Evolutionary conservation across 306 rosid species (phyloP).

Genomic region (Begonia masoniana): DNA sequence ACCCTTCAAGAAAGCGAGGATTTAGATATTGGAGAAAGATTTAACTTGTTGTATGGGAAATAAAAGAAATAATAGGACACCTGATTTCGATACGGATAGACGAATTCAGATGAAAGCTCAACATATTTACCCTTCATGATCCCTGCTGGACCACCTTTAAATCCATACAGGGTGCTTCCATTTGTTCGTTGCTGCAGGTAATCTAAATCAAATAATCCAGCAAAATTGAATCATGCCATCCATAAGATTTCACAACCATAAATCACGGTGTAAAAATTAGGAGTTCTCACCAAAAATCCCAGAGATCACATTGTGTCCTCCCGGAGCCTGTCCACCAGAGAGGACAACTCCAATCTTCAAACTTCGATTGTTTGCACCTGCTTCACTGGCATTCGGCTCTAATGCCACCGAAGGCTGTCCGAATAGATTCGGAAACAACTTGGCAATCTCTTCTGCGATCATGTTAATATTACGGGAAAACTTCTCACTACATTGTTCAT

Average conservation of each 20-base stretch:
- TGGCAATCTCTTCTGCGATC: conserved; percentile 73
- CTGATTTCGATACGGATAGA: too few species aligned
- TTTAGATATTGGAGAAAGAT: too few species aligned
- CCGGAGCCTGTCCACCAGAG: conserved; percentile 98
- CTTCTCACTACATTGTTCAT: too few species aligned
- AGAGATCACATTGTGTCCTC: conserved; percentile 92
- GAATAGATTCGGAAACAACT: conserved; percentile 70
- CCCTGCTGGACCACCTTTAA: conserved; percentile 99
- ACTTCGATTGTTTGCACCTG: too few species aligned
- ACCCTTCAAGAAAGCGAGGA: too few species aligned
- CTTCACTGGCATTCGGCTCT: conserved; percentile 34
- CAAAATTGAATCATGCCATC: neutral
- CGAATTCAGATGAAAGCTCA: too few species aligned
- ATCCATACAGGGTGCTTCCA: conserved; percentile 86
- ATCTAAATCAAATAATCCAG: conserved; percentile 29
- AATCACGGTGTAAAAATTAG: neutral
- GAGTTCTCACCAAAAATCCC: conserved; percentile 63
- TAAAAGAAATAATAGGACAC: too few species aligned
- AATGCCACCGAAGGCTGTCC: conserved; percentile 78
- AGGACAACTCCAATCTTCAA: conserved; percentile 89
- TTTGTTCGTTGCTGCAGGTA: conserved; percentile 67
- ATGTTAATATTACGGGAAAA: neutral
- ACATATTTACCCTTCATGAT: conserved; percentile 82
- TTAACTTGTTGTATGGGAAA: too few species aligned
- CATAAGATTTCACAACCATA: neutral